Evolutionary conservation across 2,329 filamentous ascomycete genomes (phyloP), one percentile per base, ranked within the genome.

Genomic region (Aureobasidium pullulans): DNA sequence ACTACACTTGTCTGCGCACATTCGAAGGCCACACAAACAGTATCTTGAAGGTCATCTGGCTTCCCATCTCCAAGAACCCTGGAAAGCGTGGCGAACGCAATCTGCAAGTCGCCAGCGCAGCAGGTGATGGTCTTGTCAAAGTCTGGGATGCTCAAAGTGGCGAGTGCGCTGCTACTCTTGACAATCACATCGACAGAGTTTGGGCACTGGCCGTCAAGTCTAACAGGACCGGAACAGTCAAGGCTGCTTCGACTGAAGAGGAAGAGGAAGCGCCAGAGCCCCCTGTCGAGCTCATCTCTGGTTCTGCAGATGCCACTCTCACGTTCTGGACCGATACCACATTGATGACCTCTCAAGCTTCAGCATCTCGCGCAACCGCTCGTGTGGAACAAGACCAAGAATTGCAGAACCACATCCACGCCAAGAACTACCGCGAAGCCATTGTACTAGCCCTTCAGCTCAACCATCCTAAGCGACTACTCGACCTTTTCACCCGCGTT

Each of bases 21-120:
- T 94, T 97, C 59, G 95, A 99, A 73, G 94, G 94, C 0, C 94
- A 99, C 73, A 93, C 91, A 5, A 95, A 97, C 75, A 96, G 89
- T 67, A 89, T 99, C 2, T 79, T 99, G 34, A 97, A 97, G 74
- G 89, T 96, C 2, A 83, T 89, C 3, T 99, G 94, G 94, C 79
- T 99, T 4, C 82, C 83, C 1, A 76, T 80, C 54, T 74, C 67
- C 5, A 63, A 71, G 34, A 69, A 70, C 48, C 66, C 66, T 13
- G 64, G 69, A n/a, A 69, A 72, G 9, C 65, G 46, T 73, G 80
- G 61, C 77, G 72, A 75, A 29, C 81, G 81, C 63, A 81, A 82
- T 28, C 78, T 89, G 1, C 84, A 89, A 61, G 84, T 96, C 60
- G 90, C 89, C 36, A 95, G 88, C 64, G 92, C 94, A 13, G 94